Conservation (phyloP, 805 yeast genomes). For the Ogataea paradorogensis region DNA sequence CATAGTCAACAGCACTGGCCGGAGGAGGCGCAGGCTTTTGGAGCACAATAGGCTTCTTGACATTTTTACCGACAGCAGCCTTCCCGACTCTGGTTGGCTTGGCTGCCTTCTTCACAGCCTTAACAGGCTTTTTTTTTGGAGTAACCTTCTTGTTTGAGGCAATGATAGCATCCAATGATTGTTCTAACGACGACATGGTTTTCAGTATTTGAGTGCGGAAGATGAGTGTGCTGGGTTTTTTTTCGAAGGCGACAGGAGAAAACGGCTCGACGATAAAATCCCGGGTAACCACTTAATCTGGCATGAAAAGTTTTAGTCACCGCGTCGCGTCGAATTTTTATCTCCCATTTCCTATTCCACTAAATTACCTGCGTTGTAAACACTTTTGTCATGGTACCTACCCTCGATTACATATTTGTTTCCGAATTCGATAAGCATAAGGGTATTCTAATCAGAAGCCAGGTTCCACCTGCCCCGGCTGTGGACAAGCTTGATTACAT, state of each 20-base stretch:
- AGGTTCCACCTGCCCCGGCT: conserved; percentile 55
- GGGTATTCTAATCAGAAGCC: conserved; percentile 66
- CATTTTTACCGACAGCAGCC: conserved; percentile 15
- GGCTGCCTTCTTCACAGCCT: conserved; percentile 31
- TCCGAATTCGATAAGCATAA: conserved; percentile 78
- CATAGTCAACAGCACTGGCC: conserved; percentile 39
- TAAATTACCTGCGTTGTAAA: conserved; percentile 6
- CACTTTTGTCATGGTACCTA: conserved; percentile 4
- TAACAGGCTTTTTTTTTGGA: conserved; percentile 31
- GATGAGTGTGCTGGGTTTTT: conserved; percentile 5
- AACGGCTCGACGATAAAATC: not conserved
- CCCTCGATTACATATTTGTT: conserved; percentile 40
- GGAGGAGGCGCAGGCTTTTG: conserved; percentile 19
- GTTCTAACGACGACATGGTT: conserved; percentile 79
- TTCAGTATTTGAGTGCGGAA: not conserved
- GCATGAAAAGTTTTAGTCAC: too few relatives aligned
- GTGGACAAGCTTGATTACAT: conserved; percentile 48
- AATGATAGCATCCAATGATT: conserved; percentile 92
- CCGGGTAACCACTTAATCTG: conserved; percentile 15
- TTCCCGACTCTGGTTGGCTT: conserved; percentile 34
- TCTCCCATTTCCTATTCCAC: not conserved
- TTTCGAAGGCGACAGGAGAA: conserved; percentile 13
- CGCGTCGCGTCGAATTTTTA: conserved; percentile 10
- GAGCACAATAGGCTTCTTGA: conserved; percentile 16
- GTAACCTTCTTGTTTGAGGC: conserved; percentile 44